Evolutionary conservation across 2,329 filamentous ascomycete genomes (phyloP), one percentile per base, ranked within the genome.

Genomic region (Cladophialophora bantiana): DNA sequence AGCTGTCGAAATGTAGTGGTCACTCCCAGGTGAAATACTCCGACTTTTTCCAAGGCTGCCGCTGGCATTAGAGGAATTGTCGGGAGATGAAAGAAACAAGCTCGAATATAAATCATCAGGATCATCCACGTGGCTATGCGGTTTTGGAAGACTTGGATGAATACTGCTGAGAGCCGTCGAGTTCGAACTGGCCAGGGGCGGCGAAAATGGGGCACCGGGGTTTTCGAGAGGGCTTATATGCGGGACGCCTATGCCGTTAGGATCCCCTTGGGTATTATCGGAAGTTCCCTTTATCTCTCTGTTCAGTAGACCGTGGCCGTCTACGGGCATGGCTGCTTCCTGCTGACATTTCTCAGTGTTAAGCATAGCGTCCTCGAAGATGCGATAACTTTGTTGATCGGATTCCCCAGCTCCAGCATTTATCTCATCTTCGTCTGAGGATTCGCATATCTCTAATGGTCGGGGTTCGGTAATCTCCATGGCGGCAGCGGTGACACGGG

Each of bases 381-480:
- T 12, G 3, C 13, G 6, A 40, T 12, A 3, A 13, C 36, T 40
- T 13, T 40, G 36, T 13, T 40, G 7, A 40, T 40, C 10, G 36
- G 13, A 40, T 40, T 12, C 10, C 13, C 36, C 13, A 12, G 36
- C 10, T 3, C 13, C 13, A 3, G 36, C 13, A 40, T 40, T 12
- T 40, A 12, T 7, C 36, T 40, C 36, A 40, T 59, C 56, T 59
- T 59, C 56, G 56, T 59, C 56, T 31, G 36, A 59, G 26, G 26
- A 10, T 42, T 59, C 36, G 18, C 31, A 40, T 31, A 59, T 18
- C 12, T 59, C 56, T 42, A 59, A 36, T 18, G 32, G 56, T 45
- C 56, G 56, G 45, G 40, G 45, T 48, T 59, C 35, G 56, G 18
- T 42, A 31, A 59, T 36, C 26, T 12, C 56, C 36, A 59, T 59